A percentile compares a stretch with the other conserved stretches of the same genome.
phyloP scores from a whole-genome alignment of 1,284 basidiomycete species.

The Singerocomus inundabilis region DNA sequence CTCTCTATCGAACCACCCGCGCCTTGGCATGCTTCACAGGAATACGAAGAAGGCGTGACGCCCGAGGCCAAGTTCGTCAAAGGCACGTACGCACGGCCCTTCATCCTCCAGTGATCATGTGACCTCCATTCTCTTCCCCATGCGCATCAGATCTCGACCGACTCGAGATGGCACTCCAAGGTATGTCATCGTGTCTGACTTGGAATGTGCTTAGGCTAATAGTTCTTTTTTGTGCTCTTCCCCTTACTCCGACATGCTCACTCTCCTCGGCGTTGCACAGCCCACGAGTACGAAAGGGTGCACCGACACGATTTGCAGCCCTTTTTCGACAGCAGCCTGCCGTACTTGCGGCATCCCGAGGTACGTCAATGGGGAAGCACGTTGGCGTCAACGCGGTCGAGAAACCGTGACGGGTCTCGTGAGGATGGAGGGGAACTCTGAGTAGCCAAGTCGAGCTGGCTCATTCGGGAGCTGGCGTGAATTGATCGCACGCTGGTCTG shows the following conservation, averaged over 20 bases:
- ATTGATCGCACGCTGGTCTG: no score
- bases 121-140: no score
- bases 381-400: slow-evolving; percentile 44
- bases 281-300: slow-evolving; percentile 68
- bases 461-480: no score
- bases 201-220: no score
- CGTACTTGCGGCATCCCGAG: slow-evolving; percentile 72
- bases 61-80: slow-evolving; percentile 91
- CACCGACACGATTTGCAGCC: slow-evolving; percentile 54
- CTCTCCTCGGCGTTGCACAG: slow-evolving; percentile 35
- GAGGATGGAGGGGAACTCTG: not conserved
- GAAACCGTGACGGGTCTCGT: not conserved
- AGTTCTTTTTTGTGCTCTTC: no score
- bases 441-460: no score
- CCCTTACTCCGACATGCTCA: no score
- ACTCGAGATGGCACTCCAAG: slow-evolving; percentile 89
- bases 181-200: slow-evolving; percentile 34
- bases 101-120: not conserved
- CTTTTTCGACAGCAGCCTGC: slow-evolving; percentile 76
- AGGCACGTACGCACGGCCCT: slow-evolving; percentile 44
- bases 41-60: slow-evolving; percentile 86
- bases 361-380: slow-evolving; percentile 74
- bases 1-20: not conserved
- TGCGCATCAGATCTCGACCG: slow-evolving; percentile 75
- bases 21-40: slow-evolving; percentile 42